phyloP scores from a whole-genome alignment of 2,329 filamentous ascomycete genomes.

The Chaetoscypha palmicola region DNA sequence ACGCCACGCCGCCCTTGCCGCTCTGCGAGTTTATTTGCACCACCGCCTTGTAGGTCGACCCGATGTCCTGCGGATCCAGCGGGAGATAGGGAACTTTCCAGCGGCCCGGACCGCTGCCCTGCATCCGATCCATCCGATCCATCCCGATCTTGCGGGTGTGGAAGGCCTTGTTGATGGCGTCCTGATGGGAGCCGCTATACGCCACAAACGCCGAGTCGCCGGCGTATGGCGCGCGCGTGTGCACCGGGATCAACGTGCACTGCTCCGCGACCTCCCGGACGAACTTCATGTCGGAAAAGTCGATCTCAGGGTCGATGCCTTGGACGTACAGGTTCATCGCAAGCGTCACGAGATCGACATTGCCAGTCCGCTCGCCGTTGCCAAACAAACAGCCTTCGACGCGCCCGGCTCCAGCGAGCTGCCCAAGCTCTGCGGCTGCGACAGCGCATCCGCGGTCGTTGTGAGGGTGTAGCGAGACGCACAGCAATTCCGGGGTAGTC shows the following conservation, averaged over 20 bases:
- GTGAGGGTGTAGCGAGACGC: conserved; percentile 81
- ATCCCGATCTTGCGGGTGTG: too few relatives aligned
- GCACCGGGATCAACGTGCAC: conserved; percentile 85
- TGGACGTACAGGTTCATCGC: conserved; percentile 89
- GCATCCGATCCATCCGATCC: conserved; percentile 33
- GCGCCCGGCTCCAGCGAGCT: conserved; percentile 88
- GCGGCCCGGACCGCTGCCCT: conserved; percentile 34
- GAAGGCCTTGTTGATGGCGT: conserved; percentile 93
- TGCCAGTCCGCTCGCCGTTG: conserved; percentile 87
- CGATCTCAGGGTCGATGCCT: conserved; percentile 72
- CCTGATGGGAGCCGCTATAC: conserved; percentile 83
- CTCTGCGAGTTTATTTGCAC: conserved; percentile 93
- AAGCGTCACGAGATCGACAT: conserved; percentile 84
- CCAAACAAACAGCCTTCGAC: conserved; percentile 88
- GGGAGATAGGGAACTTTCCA: conserved; percentile 88
- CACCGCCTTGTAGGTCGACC: conserved; percentile 85
- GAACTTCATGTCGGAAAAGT: conserved; percentile 77
- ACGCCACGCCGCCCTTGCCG: conserved; percentile 85
- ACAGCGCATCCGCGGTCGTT: conserved; percentile 85
- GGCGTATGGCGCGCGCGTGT: conserved; percentile 78
- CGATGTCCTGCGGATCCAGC: conserved; percentile 82
- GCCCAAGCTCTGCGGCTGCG: conserved; percentile 78
- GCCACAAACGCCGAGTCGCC: conserved; percentile 79
- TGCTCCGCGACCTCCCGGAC: conserved; percentile 81
- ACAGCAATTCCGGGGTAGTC: conserved; percentile 71